Conservation (phyloP, 148 eudicot genomes). For the Bassia scoparia region DNA sequence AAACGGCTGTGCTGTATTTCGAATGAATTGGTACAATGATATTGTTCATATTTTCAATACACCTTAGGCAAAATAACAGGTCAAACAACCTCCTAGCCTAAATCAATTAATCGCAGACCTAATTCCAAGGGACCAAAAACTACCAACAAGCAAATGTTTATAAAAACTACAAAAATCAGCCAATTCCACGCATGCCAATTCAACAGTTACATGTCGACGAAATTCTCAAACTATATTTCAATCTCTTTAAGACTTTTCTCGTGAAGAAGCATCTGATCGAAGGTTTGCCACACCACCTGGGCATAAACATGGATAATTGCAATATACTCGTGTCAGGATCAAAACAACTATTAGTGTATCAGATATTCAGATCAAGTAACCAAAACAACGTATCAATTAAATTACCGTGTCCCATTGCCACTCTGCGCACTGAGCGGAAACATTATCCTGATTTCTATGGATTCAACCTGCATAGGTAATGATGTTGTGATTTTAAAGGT, state of each 20-base stretch:
- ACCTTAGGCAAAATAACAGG: neutral
- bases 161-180: neutral
- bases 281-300: conserved; percentile 95
- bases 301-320: neutral
- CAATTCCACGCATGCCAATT: neutral
- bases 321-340: neutral
- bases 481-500: no score
- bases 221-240: neutral
- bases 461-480: conserved; percentile 45
- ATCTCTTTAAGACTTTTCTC: conserved; percentile 22
- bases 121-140: neutral
- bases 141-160: neutral
- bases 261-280: conserved; percentile 68
- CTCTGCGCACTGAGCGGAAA: conserved; percentile 56
- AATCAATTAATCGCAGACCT: neutral
- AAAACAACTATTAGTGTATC: neutral
- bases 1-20: no score
- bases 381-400: conserved; percentile 16
- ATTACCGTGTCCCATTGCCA: conserved; percentile 69
- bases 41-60: neutral
- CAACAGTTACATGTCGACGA: conserved; percentile 10
- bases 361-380: neutral
- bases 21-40: no score
- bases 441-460: conserved; percentile 58
- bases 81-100: neutral